Base-by-base conservation (phyloP, 331 rosid species). In the Quercus tomentella region DNA sequence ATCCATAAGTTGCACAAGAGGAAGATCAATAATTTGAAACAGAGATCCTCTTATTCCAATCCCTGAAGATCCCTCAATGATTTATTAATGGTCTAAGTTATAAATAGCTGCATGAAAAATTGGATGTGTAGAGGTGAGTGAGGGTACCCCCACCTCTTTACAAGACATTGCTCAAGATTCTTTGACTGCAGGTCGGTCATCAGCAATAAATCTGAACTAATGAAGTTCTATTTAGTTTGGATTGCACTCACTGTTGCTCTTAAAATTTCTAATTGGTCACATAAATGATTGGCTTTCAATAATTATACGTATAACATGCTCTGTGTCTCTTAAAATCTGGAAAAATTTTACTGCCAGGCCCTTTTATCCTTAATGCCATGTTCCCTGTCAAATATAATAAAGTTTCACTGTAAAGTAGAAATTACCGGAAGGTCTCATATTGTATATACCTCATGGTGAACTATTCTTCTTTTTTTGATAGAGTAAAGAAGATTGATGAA, bases 131-230 rank as follows among this genome's bases (percentile, higher is more conserved):
- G 63, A 43, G 57, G 33, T 28, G 70, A 16, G 21, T 28, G 30
- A 23, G 30, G 76, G 33, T 35, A 5, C 28, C 57, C 51, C 8
- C 45, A 17, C 63, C 73, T 26, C 43, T 28, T 20, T 25, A 17
- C 70, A 74, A 61, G 33, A 68, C 60, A 57, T 75, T 22, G 73
- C 56, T 33, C 68, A 25, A 25, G 43, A 76, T 80, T 84, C 79
- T 84, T 84, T 76, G 72, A 56, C 84, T 75, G 81, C 56, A 52
- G 15, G 49, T 77, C 75, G 37, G 81, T n/a, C 77, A 7, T 80
- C 75, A 23, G 74, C 74, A 65, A 58, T 71, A 49, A 57, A 78
- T 69, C 15, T 52, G 33, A 66, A 33, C 72, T 69, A 74, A 74
- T 65, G n/a, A 9, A 45, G 26, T 57, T 58, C 28, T 8, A 52